These are phyloP conservation scores for Stachybotrys echinatus DNA, from an alignment of 2,329 filamentous ascomycete genomes.

Conservation along the genomic window DNA sequence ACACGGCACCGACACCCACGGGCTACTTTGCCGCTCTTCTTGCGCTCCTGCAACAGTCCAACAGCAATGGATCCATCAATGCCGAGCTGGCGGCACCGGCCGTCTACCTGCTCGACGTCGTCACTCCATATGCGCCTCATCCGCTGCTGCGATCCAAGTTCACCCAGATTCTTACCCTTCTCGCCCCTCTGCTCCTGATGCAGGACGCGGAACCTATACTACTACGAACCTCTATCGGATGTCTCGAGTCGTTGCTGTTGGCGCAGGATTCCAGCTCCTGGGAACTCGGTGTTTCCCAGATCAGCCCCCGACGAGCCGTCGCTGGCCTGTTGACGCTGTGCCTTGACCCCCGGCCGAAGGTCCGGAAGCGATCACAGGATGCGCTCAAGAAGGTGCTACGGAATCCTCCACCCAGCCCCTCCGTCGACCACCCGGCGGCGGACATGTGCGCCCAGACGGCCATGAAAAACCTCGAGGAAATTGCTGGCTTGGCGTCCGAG, in stretches of 20 bases:
- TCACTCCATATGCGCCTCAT: constrained; percentile 78
- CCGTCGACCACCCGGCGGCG: constrained; percentile 87
- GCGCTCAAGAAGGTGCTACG: constrained; percentile 78
- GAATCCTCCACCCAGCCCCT: constrained; percentile 83
- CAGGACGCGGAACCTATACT: constrained; percentile 82
- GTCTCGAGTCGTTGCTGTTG: constrained; percentile 82
- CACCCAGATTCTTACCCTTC: constrained; percentile 79
- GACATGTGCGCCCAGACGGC: constrained; percentile 95
- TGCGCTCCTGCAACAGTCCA: constrained; percentile 75
- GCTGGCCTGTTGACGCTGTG: constrained; percentile 81
- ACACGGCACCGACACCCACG: constrained; percentile 76
- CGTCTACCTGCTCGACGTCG: constrained; percentile 91
- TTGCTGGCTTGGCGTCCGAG: constrained; percentile 56
- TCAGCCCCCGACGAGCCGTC: constrained; percentile 81
- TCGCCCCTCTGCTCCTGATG: constrained; percentile 78
- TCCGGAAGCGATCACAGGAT: constrained; percentile 88
- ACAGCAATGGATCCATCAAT: constrained; percentile 64
- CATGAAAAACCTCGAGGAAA: constrained; percentile 71
- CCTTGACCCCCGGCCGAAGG: constrained; percentile 85
- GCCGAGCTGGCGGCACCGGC: constrained; percentile 80
- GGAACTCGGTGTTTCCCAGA: constrained; percentile 77
- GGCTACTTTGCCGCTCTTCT: constrained; percentile 95
- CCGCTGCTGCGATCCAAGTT: constrained; percentile 92
- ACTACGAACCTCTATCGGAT: constrained; percentile 83
- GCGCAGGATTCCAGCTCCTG: constrained; percentile 85